These are phyloP conservation scores for Mimosa pudica DNA, from an alignment of 306 rosid species.

Conservation along the genomic window DNA sequence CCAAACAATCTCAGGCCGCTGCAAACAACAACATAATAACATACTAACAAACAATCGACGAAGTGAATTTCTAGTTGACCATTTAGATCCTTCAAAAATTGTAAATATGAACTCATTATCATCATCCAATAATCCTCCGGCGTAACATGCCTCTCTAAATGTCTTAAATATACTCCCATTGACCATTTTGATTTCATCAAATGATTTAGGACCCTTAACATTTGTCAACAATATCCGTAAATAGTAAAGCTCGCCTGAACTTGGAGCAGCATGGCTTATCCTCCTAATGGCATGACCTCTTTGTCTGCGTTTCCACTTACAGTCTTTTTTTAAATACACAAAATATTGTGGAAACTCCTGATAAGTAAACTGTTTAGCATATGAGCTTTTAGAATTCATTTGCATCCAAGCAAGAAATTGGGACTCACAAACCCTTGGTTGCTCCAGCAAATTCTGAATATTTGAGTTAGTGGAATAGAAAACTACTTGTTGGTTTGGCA, in stretches of 20 bases:
- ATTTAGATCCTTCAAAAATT: neutral
- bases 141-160: no score
- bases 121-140: neutral
- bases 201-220: neutral
- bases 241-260: neutral
- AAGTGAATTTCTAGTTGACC: rapidly evolving
- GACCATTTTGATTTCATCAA: neutral
- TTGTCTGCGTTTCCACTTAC: rapidly evolving
- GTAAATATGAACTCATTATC: neutral
- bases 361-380: no score
- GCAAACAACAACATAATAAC: neutral
- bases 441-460: neutral
- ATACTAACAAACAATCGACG: no score
- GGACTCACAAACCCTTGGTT: neutral
- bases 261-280: no score
- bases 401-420: neutral
- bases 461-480: rapidly evolving
- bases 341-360: neutral
- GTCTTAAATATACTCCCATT: neutral
- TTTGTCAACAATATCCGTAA: neutral
- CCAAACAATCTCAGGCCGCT: neutral
- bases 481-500: neutral
- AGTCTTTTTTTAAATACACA: no score
- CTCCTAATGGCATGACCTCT: neutral
- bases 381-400: no score